A percentile compares a stretch with the other conserved stretches of the same genome.
phyloP scores from a whole-genome alignment of 257 asterid genomes.

The Solanum peruvianum region DNA sequence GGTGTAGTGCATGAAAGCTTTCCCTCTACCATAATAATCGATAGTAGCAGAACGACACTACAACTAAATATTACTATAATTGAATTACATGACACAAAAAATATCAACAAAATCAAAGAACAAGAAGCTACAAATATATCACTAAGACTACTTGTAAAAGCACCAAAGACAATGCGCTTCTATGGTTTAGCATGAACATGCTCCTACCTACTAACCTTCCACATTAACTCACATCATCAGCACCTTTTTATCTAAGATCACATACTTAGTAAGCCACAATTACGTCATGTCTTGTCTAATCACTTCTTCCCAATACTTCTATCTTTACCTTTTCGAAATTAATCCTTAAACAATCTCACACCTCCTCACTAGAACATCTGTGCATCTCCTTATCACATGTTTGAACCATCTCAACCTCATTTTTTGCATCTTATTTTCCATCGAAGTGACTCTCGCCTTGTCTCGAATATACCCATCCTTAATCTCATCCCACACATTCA shows the following conservation, averaged over 20 bases:
- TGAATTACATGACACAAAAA: neutral
- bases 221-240: neutral
- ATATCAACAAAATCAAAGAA: neutral
- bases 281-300: too few relatives aligned
- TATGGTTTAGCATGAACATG: neutral
- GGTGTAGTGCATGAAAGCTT: neutral
- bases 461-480: too few relatives aligned
- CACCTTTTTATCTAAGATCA: neutral
- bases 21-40: neutral
- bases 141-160: neutral
- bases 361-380: too few relatives aligned
- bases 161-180: neutral
- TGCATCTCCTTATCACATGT: too few relatives aligned
- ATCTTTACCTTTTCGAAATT: too few relatives aligned
- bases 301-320: too few relatives aligned
- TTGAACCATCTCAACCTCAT: too few relatives aligned
- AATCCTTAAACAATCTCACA: too few relatives aligned
- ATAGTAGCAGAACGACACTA: neutral
- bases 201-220: neutral
- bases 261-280: too few relatives aligned
- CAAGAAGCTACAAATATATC: neutral
- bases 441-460: too few relatives aligned
- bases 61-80: neutral
- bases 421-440: too few relatives aligned
- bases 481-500: too few relatives aligned